Conservation (phyloP, 345 rosid species). For the Viola odorata region DNA sequence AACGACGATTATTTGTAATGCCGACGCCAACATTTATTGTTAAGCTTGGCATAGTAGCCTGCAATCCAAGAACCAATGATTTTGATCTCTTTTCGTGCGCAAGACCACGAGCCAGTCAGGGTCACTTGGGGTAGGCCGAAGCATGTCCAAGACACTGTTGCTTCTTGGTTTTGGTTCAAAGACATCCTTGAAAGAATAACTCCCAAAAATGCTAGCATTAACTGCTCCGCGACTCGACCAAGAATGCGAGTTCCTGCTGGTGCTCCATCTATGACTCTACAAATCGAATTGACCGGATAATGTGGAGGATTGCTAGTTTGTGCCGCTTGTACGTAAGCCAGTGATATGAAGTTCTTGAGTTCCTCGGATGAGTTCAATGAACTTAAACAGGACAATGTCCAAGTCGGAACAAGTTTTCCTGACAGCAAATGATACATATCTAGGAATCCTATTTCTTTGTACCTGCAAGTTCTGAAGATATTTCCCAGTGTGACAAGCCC, state of each 20-base stretch:
- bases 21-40: background rate
- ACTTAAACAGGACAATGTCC: constrained; percentile 3
- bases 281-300: constrained; percentile 1
- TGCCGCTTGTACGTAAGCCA: background rate
- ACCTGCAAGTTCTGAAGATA: constrained; percentile 21
- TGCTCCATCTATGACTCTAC: constrained; percentile 20
- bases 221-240: constrained; percentile 22
- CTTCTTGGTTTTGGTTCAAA: too few species aligned
- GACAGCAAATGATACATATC: background rate
- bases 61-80: constrained; percentile 38
- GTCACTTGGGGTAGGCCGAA: constrained; percentile 12
- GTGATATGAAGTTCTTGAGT: constrained; percentile 17
- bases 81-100: constrained; percentile 25
- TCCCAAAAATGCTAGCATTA: constrained; percentile 3
- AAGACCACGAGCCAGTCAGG: constrained; percentile 40
- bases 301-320: constrained; percentile 19
- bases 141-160: constrained; percentile 33
- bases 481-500: constrained; percentile 10
- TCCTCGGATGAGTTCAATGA: constrained; percentile 19
- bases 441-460: too few species aligned
- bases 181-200: too few species aligned
- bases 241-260: constrained; percentile 21
- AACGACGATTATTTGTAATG: background rate
- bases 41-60: constrained; percentile 19
- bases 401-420: too few species aligned